Evolutionary conservation across 2,329 filamentous ascomycete species (phyloP).

Genomic region (Exophiala phaeomuriformis): DNA sequence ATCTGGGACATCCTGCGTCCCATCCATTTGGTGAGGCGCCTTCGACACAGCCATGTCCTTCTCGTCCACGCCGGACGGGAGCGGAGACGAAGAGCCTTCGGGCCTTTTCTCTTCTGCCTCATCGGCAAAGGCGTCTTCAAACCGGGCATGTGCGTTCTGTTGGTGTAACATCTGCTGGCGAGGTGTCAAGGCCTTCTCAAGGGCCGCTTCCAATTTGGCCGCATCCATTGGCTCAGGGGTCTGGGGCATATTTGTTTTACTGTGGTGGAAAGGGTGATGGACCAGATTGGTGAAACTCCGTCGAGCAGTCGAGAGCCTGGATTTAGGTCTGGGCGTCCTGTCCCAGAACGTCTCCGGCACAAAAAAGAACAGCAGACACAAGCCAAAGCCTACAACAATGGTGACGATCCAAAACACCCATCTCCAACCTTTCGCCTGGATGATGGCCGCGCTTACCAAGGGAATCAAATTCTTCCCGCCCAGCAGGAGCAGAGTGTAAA

Average conservation of each 20-base stretch:
- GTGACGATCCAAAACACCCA: conserved; percentile 79
- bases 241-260: conserved; percentile 8
- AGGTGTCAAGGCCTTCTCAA: conserved; percentile 16
- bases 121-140: conserved; percentile 10
- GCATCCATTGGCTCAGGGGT: neutral
- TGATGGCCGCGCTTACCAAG: conserved; percentile 76
- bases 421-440: conserved; percentile 70
- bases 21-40: neutral
- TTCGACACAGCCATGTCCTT: neutral
- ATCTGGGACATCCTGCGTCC: neutral
- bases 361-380: conserved; percentile 72
- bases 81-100: neutral
- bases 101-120: neutral
- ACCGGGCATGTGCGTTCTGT: conserved; percentile 14
- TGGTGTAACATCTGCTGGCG: conserved; percentile 19
- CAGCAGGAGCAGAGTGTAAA: conserved; percentile 82
- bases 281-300: conserved; percentile 26
- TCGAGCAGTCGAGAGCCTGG: conserved; percentile 32
- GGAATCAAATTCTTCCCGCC: conserved; percentile 89
- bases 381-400: conserved; percentile 66
- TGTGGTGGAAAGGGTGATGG: conserved; percentile 12
- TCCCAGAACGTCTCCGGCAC: conserved; percentile 97
- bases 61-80: neutral
- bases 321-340: conserved; percentile 56
- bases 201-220: conserved; percentile 2